Base-by-base conservation (phyloP, 805 yeast genomes). In the Tanozyma kutaoensis region DNA sequence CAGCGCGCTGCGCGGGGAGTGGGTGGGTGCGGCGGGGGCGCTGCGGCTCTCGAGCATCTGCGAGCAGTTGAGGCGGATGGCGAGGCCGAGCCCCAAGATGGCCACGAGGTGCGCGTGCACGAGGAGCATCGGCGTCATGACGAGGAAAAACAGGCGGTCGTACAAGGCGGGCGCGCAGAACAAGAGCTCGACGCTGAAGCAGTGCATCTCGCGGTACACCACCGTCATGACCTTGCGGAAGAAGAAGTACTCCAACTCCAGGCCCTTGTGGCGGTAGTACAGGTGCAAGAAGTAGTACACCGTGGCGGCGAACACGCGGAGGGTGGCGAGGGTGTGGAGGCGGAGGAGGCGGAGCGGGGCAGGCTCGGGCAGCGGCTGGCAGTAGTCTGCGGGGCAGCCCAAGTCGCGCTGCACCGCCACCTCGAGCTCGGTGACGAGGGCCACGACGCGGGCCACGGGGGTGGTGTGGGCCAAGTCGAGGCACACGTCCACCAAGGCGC, bases 241-340 rank as follows among this genome's bases (percentile, higher is more conserved):
- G 26, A 39, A 45, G 24, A 35, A 33, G 16, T 28, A 39, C 15
- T 40, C 38, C 19, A 36, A 28, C 7, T 32, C 33, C 3, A 13
- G 15, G 1, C 36, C 36, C 24, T 31, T 35, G 27, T 30, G 30
- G 18, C 35, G 30, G 30, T 38, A 45, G 31, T 39, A 39, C 8
- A 39, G 26, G 27, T 37, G 31, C 20, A 45, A 34, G 33, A 38
- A 44, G 24, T 28, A 38, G 24, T 39, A 36, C 12, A 39, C 27
- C 18, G 31, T 33, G 8, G 37, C 38, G 11, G 37, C 26, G 24
- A 40, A 36, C 3, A 38, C 10, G 29, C 36, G 35, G 2, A 34
- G 17, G 3, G 28, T 15, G 8, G 26, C 17, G 10, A 25, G 36
- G 9, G 29, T 22, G 8, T 33, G 34, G 10, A 40, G 27, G 15